These are phyloP conservation scores for peach (Prunus persica) DNA, from an alignment of 306 rosid species.

Conservation along the genomic window DNA sequence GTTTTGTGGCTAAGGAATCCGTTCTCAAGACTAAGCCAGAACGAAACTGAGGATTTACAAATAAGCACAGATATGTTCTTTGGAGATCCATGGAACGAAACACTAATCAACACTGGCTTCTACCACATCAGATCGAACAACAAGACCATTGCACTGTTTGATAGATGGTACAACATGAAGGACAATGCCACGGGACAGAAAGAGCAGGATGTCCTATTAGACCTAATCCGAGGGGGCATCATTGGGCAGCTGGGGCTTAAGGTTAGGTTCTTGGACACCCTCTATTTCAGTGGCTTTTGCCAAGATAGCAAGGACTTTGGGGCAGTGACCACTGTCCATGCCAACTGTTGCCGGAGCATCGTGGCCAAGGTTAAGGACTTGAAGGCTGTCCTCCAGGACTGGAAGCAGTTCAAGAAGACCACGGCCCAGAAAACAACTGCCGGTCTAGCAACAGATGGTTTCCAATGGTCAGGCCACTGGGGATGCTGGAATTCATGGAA, in stretches of 20 bases:
- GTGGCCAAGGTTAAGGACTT: slow-evolving; percentile 57
- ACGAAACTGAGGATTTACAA: slow-evolving; percentile 60
- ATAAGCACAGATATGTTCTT: slow-evolving; percentile 50
- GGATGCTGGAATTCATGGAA: slow-evolving; percentile 59
- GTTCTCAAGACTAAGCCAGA: slow-evolving; percentile 44
- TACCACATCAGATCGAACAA: slow-evolving; percentile 61
- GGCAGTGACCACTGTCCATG: slow-evolving; percentile 62
- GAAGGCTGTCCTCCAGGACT: slow-evolving; percentile 39
- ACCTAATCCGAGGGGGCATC: slow-evolving; percentile 36
- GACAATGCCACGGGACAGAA: slow-evolving; percentile 52
- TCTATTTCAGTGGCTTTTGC: slow-evolving; percentile 83
- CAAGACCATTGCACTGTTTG: slow-evolving; percentile 57
- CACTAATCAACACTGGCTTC: slow-evolving; percentile 67
- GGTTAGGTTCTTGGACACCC: slow-evolving; percentile 66
- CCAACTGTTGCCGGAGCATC: slow-evolving; percentile 77
- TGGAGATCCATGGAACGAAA: slow-evolving; percentile 47
- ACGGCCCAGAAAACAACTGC: slow-evolving; percentile 9
- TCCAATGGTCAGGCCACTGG: slow-evolving; percentile 42
- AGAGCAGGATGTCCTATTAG: slow-evolving; percentile 71
- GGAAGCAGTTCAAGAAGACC: slow-evolving; percentile 56
- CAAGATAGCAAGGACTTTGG: slow-evolving; percentile 58
- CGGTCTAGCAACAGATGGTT: background rate
- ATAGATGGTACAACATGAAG: slow-evolving; percentile 58
- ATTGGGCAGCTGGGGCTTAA: slow-evolving; percentile 38
- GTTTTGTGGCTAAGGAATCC: slow-evolving; percentile 89